These are phyloP conservation scores for Auricularia sp. DNA, from an alignment of 768 basidiomycete genomes.

Conservation along the genomic window DNA sequence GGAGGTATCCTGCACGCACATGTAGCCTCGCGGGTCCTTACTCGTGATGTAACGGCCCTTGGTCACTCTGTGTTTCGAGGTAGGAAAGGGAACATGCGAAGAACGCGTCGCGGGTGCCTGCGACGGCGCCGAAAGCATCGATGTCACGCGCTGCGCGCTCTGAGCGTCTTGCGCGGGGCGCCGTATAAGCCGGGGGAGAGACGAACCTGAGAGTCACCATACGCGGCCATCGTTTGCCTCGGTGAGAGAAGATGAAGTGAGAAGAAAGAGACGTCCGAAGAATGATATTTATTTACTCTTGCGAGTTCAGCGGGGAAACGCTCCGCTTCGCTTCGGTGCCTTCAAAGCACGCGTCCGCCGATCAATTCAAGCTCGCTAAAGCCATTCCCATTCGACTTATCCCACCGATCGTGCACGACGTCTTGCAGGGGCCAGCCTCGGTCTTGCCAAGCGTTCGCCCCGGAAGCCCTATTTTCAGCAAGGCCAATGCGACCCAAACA, in stretches of 20 bases:
- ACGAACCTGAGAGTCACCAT: not conserved
- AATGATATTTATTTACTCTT: not conserved
- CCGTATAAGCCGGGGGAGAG: not conserved
- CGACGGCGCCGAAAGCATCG: not conserved
- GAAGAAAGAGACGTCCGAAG: not conserved
- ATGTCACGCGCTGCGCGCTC: not conserved
- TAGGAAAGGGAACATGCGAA: not conserved
- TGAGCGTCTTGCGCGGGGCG: not conserved
- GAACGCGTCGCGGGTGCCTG: not conserved
- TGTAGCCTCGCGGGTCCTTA: slow-evolving; percentile 82
- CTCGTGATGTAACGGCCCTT: slow-evolving; percentile 65
- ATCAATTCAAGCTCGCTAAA: not conserved
- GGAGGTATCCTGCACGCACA: slow-evolving; percentile 37
- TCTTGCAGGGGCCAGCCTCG: not conserved
- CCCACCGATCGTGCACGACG: not conserved
- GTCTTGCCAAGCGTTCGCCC: not conserved
- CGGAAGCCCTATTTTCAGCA: too few species aligned
- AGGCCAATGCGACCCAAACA: too few species aligned
- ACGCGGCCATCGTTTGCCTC: not conserved
- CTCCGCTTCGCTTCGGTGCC: not conserved
- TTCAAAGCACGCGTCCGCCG: not conserved
- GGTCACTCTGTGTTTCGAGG: not conserved
- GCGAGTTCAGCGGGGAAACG: not conserved
- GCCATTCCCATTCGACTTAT: not conserved
- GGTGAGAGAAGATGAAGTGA: not conserved